Percentiles rank a stretch among this genome's conserved stretches.
Conservation (phyloP, 768 basidiomycete genomes). For the Mycena galopus region DNA sequence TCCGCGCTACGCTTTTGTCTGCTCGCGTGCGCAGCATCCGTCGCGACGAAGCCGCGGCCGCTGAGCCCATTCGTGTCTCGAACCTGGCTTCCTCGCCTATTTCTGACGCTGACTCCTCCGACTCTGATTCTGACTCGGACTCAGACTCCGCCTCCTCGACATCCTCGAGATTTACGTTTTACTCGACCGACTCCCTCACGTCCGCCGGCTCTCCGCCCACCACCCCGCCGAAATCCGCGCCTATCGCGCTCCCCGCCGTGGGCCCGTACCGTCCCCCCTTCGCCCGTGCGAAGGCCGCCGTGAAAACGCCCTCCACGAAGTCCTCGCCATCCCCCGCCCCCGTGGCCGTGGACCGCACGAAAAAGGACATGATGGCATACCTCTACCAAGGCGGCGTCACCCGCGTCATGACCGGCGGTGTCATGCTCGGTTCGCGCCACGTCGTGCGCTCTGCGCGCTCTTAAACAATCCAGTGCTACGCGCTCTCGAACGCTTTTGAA, state of each 20-base stretch:
- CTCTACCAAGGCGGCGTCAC: neutral
- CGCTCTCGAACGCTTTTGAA: no score
- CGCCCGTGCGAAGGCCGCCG: neutral
- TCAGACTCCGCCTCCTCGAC: constrained; percentile 8
- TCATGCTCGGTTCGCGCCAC: neutral
- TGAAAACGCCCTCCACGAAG: neutral
- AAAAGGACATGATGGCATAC: neutral
- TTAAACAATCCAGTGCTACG: neutral
- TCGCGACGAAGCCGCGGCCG: neutral
- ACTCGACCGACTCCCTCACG: constrained; percentile 16
- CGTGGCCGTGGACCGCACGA: neutral
- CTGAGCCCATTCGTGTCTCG: constrained; percentile 4
- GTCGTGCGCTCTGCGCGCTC: neutral
- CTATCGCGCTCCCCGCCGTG: constrained; percentile 4
- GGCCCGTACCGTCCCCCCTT: neutral
- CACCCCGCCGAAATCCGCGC: neutral
- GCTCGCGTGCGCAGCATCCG: constrained; percentile 24
- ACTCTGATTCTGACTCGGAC: constrained; percentile 4
- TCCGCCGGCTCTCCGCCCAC: constrained; percentile 22
- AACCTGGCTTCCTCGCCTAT: neutral
- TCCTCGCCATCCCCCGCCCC: neutral
- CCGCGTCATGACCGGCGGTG: neutral
- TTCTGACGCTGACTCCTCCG: neutral
- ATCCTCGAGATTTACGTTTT: neutral
- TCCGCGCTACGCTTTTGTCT: constrained; percentile 23